Evolutionary conservation across 805 yeast species (phyloP), one percentile per base, ranked within the genome.

Genomic region (Yarrowia bubula): DNA sequence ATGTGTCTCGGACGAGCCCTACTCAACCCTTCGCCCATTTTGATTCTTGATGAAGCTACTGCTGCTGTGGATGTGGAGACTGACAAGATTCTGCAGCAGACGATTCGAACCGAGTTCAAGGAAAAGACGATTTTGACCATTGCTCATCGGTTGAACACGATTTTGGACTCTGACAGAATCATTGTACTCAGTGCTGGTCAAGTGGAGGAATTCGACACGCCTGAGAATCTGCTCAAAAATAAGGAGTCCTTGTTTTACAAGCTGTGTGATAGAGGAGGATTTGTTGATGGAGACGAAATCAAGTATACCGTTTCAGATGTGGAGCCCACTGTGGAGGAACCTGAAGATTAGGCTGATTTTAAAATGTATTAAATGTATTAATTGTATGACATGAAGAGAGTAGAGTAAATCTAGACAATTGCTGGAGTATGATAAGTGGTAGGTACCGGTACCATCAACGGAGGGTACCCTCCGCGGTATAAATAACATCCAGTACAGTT

Each of bases 41-140:
- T 89, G 66, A 87, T 90, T 65, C 75, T 89, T 64, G 96, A 90
- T 73, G 96, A 90, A 74, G 96, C 87, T 1, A 83, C 87, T 0
- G 92, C 96, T 0, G 86, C 92, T 13, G 92, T 89, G 17, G 96
- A 89, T 74, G 87, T 87, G 17, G 87, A 88, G 73, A 89, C 96
- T 0, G 95, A 89, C 72, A 80, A 81, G 68, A 79, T 89, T 66
- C 84, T 89, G 44, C 96, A 89, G 76, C 84, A 86, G 68, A 89
- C 96, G 0, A 89, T 90, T 58, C 79, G 93, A 66, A 72, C 76
- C 2, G 86, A 84, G 69, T 90, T 90, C 73, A 79, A 76, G 42
- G 84, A 86, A 65, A 82, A 86, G 70, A 90, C 96, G 0, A 89
- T 90, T 68, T 75, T 90, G 68, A 89, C 96, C 0, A 90, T 90